Percentiles rank a stretch among this genome's conserved stretches.
These are phyloP conservation scores for Candida palmyrensis DNA, from an alignment of 805 yeast genomes.

Conservation along the genomic window DNA sequence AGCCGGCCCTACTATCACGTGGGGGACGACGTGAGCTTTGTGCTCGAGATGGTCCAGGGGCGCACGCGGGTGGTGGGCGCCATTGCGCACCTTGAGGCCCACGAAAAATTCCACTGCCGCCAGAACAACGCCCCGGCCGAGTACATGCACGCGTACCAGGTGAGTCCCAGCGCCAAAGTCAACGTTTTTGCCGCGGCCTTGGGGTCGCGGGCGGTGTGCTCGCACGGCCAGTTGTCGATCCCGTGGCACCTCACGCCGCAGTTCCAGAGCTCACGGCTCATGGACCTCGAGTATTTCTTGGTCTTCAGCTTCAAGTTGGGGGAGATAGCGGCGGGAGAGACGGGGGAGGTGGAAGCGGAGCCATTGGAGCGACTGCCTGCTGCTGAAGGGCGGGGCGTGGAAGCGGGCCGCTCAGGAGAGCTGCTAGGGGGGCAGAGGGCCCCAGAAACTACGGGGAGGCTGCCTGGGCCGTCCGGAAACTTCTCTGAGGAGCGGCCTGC, in stretches of 20 bases:
- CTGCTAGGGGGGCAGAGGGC: too few relatives aligned
- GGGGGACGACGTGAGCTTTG: conserved; percentile 34
- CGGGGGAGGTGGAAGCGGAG: too few relatives aligned
- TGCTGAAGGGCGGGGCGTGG: too few relatives aligned
- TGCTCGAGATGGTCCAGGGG: conserved; percentile 17
- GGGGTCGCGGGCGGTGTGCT: conserved; percentile 7
- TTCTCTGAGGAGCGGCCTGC: too few relatives aligned
- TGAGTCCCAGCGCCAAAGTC: conserved; percentile 27
- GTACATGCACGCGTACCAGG: conserved; percentile 25
- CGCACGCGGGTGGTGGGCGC: conserved; percentile 28
- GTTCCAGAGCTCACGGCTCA: conserved; percentile 30
- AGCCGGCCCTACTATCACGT: conserved; percentile 31
- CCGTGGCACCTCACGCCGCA: conserved; percentile 29
- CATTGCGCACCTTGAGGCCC: conserved; percentile 33
- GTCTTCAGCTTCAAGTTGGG: conserved; percentile 32
- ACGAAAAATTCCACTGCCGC: conserved; percentile 27
- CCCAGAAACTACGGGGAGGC: too few relatives aligned
- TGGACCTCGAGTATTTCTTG: conserved; percentile 31
- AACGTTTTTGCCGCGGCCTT: conserved; percentile 29
- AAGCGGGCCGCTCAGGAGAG: too few relatives aligned
- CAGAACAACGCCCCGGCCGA: too few relatives aligned
- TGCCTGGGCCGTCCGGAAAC: too few relatives aligned
- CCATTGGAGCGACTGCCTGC: too few relatives aligned
- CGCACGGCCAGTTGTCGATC: conserved; percentile 21
- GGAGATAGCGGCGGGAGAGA: too few relatives aligned